Base-by-base conservation (phyloP, 2,329 filamentous ascomycete genomes). In the Nannizzia gypsea region DNA sequence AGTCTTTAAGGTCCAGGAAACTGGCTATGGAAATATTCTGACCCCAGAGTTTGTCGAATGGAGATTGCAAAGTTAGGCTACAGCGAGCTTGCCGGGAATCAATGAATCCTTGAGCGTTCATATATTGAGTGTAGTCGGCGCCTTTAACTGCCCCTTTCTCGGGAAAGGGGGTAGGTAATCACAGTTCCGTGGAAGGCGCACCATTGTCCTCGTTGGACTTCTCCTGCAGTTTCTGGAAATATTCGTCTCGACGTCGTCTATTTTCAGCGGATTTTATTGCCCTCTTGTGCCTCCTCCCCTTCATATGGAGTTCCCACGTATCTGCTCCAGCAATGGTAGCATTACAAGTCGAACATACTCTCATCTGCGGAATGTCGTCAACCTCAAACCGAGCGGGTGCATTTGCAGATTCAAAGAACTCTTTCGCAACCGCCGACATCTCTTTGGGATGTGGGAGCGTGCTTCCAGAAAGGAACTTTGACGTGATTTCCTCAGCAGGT, bases 31-130 rank as follows among this genome's bases (percentile, higher is more conserved):
- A 0, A 79, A 81, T 24, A 89, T 96, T 56, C 75, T 96, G 44
- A 88, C 87, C 2, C 81, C 85, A 22, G 83, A 88, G 13, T 96
- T 96, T 69, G 80, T 88, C 67, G 81, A 85, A 63, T 95, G 89
- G 87, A 74, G 83, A 56, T 72, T 67, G 6, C 13, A 36, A 15
- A 48, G 57, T 26, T 24, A 42, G 34, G 28, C n/a, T 5, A 24
- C n/a, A 9, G 13, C 36, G 17, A 36, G 8, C 31, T 36, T 36
- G 31, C 31, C 4, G 9, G 9, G 31, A 36, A 13, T 11, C 31
- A 36, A 13, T 2, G 9, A 11, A 36, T 13, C 31, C 1, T 36
- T 36, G 3, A 36, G 31, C 31, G 9, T 36, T 36, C 31, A 36
- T 36, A 1, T 36, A 13, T 36, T 36, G 13, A 13, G 13, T 34